Conservation (phyloP, 305 asterid genomes). For the Fraxinus greggii region DNA sequence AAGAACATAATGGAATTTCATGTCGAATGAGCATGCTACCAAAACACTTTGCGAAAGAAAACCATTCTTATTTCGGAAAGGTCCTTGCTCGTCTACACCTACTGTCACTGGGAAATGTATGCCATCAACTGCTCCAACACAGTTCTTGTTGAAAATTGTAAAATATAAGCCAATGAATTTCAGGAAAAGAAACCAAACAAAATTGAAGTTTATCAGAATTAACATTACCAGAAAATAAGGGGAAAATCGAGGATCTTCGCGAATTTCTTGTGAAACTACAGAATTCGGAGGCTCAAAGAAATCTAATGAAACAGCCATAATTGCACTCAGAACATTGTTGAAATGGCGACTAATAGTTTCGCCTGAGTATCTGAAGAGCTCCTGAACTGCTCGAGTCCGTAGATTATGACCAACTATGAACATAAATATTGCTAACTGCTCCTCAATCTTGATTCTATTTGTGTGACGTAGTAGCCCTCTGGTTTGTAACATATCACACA, state of each 20-base stretch:
- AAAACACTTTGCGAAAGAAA: conserved; percentile 41
- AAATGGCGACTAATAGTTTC: conserved; percentile 55
- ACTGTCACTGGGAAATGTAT: conserved; percentile 47
- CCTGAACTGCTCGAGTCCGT: conserved; percentile 53
- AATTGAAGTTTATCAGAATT: background rate
- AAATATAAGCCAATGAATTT: conserved; percentile 20
- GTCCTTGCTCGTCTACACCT: conserved; percentile 50
- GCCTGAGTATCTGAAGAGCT: conserved; percentile 43
- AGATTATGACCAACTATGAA: conserved; percentile 46
- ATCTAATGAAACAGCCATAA: conserved; percentile 38
- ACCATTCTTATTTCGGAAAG: conserved; percentile 39
- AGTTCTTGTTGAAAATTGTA: conserved; percentile 34
- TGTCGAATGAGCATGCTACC: conserved; percentile 42
- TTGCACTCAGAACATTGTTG: conserved; percentile 43
- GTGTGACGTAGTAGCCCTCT: conserved; percentile 46
- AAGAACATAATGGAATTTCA: conserved; percentile 44
- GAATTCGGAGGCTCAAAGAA: conserved; percentile 34
- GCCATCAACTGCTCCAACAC: conserved; percentile 48
- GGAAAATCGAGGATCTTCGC: conserved; percentile 34
- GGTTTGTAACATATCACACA: conserved; percentile 36
- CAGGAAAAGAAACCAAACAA: background rate
- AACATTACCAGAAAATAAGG: conserved; percentile 43
- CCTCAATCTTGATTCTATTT: conserved; percentile 44
- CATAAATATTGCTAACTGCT: conserved; percentile 48
- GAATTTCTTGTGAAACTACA: conserved; percentile 39